phyloP scores from a whole-genome alignment of 2,329 filamentous ascomycete genomes.

The Penicillium digitatum region DNA sequence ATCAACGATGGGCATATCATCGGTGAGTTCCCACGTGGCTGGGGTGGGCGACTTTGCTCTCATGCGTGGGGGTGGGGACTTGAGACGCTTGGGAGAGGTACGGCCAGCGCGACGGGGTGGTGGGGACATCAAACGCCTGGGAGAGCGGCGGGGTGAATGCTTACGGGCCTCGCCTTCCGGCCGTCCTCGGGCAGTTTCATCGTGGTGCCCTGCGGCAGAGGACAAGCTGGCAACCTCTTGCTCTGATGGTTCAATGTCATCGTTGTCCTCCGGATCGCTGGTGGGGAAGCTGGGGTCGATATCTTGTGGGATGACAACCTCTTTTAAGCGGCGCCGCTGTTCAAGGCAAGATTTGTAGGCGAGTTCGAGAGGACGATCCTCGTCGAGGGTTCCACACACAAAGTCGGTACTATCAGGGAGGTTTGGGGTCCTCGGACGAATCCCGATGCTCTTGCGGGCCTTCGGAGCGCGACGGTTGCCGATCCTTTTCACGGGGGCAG shows the following conservation, averaged over 20 bases:
- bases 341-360: constrained; percentile 84
- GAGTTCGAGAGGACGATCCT: constrained; percentile 90
- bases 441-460: constrained; percentile 47
- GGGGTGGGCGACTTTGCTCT: constrained; percentile 48
- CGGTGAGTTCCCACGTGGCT: constrained; percentile 38
- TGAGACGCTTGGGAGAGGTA: constrained; percentile 61
- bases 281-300: constrained; percentile 97
- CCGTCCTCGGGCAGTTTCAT: constrained; percentile 48
- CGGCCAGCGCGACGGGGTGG: constrained; percentile 49
- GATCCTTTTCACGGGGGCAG: constrained; percentile 27
- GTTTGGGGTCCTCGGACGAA: constrained; percentile 69
- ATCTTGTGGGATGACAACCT: constrained; percentile 83
- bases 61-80: constrained; percentile 66
- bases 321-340: constrained; percentile 74
- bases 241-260: constrained; percentile 64
- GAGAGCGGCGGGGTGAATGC: constrained; percentile 56
- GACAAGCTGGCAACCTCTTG: constrained; percentile 51
- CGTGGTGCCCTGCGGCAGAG: constrained; percentile 50
- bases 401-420: constrained; percentile 97
- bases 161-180: constrained; percentile 47
- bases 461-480: constrained; percentile 29
- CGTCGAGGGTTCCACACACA: constrained; percentile 95
- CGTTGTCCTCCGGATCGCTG: constrained; percentile 83
- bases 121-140: constrained; percentile 58
- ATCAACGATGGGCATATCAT: constrained; percentile 42